A percentile compares a stretch with the other conserved stretches of the same genome.
phyloP scores from a whole-genome alignment of 179 eudicot genomes.

The Patellifolia procumbens region DNA sequence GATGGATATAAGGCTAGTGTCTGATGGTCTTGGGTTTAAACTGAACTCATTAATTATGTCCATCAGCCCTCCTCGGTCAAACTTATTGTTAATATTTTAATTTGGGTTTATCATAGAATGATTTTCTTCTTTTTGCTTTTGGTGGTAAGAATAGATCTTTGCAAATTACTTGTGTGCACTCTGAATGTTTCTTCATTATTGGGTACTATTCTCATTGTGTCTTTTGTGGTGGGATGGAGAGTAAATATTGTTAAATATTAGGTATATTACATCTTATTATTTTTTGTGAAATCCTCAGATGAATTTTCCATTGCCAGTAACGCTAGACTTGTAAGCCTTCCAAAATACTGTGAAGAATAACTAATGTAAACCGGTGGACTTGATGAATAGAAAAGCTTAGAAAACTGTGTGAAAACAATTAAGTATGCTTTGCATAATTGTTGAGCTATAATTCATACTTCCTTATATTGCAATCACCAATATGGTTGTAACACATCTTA shows the following conservation, averaged over 20 bases:
- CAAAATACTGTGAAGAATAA: not conserved
- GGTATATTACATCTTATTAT: too few species aligned
- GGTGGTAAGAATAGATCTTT: not conserved
- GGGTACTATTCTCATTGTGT: not conserved
- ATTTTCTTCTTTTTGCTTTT: not conserved
- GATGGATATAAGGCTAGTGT: not conserved
- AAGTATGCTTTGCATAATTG: not conserved
- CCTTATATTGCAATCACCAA: not conserved
- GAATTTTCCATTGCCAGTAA: not conserved
- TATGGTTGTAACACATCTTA: not conserved
- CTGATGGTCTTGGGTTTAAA: not conserved
- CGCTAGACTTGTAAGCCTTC: not conserved
- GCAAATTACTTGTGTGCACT: not conserved
- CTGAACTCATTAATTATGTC: not conserved
- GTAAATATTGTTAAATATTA: not conserved
- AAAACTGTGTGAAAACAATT: not conserved
- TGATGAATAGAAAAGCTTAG: not conserved
- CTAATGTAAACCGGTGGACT: not conserved
- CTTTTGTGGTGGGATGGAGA: not conserved
- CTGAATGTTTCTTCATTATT: not conserved
- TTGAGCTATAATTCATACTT: not conserved
- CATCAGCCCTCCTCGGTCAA: not conserved
- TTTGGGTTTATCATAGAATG: not conserved
- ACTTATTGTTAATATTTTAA: not conserved
- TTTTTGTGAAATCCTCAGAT: too few species aligned